A percentile compares a stretch with the other conserved stretches of the same genome.
phyloP scores from a whole-genome alignment of 305 asterid genomes.

The Fraxinus latifolia region DNA sequence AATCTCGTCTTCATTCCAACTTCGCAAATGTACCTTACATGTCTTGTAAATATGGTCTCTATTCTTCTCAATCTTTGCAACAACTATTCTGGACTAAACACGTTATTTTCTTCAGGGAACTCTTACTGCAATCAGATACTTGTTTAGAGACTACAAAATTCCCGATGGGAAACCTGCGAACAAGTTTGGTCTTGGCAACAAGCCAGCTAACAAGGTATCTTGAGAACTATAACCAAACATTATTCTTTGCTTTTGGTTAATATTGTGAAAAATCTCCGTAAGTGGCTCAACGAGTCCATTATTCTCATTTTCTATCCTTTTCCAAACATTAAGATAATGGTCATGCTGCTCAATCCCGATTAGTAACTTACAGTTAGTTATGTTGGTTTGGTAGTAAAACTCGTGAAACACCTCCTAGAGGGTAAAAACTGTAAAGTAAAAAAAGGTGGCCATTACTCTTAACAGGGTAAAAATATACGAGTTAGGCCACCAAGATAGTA shows the following conservation, averaged over 20 bases:
- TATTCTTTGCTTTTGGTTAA: neutral
- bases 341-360: conserved; percentile 15
- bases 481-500: neutral
- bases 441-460: neutral
- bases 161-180: conserved; percentile 98
- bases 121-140: conserved; percentile 85
- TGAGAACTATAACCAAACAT: neutral
- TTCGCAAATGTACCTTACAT: neutral
- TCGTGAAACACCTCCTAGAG: neutral
- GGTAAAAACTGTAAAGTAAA: neutral
- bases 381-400: neutral
- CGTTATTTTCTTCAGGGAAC: conserved; percentile 56
- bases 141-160: conserved; percentile 98
- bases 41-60: neutral
- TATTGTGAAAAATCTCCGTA: neutral
- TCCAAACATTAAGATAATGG: neutral
- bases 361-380: neutral
- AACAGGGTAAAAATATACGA: neutral
- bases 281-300: neutral
- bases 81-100: neutral
- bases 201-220: conserved; percentile 82
- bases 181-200: conserved; percentile 84
- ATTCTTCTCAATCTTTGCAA: neutral
- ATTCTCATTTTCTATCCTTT: neutral
- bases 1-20: neutral